Evolutionary conservation across 1,284 basidiomycete species (phyloP), one percentile per base, ranked within the genome.

Genomic region (Rhodofomes roseus): DNA sequence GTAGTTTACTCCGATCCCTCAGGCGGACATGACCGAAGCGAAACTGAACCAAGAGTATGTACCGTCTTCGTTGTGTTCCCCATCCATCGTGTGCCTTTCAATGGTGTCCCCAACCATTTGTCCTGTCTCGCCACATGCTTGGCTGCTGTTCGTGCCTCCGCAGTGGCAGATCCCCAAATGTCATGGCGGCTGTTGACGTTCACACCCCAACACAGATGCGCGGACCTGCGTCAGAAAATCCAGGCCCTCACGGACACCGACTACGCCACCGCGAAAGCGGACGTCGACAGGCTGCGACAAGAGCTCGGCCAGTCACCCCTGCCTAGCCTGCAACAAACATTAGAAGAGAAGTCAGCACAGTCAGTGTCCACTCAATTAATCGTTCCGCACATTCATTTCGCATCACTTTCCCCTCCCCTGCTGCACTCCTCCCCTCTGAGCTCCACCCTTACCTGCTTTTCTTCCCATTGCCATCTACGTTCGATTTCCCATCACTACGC

Each of bases 331-430:
- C 88, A 92, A 65, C 75, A 76, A 40, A 89, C 85, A 29, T 71
- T 92, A 43, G 89, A 92, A 54, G 90, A 92, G 67, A 89, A 88
- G 70, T 81, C 81, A 34, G 78, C 82, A 25, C 83, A 86, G 89
- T 92, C 68, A 74, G 85, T 82, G 27, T 55, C 18, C 29, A 48
- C 31, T 18, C 46, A 25, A 11, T 57, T 34, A 46, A 57, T 55
- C 56, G 31, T 48, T 12, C 50, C 59, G 29, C 60, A 56, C 22
- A n/a, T 58, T 53, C 34, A 36, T 36, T 29, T 29, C 23, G 31
- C 11, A 34, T 34, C 31, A 34, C 31, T 34, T 4, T 34, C 22
- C 51, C 48, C 20, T 41, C 20, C 48, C 25, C n/a, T 46, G 16
- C 29, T 39, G 20, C 36, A 52, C 50, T 52, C 50, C 50, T 52